Base-by-base conservation (phyloP, 148 eudicot genomes). In the Beta vulgaris region DNA sequence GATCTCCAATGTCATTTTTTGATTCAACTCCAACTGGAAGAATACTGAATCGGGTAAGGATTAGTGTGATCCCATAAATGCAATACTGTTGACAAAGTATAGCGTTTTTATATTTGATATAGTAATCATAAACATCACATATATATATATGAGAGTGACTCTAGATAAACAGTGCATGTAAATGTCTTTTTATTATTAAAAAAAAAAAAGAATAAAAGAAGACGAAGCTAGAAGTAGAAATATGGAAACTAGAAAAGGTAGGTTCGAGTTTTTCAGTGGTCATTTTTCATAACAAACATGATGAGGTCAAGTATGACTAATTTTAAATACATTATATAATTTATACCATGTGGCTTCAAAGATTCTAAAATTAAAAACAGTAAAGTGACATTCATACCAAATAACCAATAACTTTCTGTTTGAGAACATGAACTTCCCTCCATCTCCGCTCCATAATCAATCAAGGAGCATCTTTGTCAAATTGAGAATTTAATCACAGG, bases 1-100 rank as follows among this genome's bases (percentile, higher is more conserved):
- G 91, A 18, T 86, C 99, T 77, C 99, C 99, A 21, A 92, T 96
- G 99, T 79, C 99, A 0, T 96, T 96, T 83, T 96, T 96, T 58
- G 99, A 96, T 82, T 96, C 99, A 34, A 96, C 98, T 35, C 98
- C 98, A 28, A 79, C 93, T 0, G 99, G 99, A 80, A 87, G 99
- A 85, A 96, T 96, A 75, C 74, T 96, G 36, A 96, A 96, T 73
- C 81, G 99, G 86, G 99, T 95, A 77, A 84, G 88, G 66, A 25
- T 71, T 51, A 4, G 40, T 54, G 5, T 44, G 29, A 42, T 74
- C 29, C n/a, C 14, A 32, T 39, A 63, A 54, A 25, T 55, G 11
- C 12, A 28, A n/a, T 29, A 8, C 21, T 23, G 13, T 11, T 28
- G 6, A 37, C 4, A 21, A n/a, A 9, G 37, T 3, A 39, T 57